These are phyloP conservation scores for Saposhnikovia divaricata DNA, from an alignment of 129 eudicot species.

Conservation along the genomic window DNA sequence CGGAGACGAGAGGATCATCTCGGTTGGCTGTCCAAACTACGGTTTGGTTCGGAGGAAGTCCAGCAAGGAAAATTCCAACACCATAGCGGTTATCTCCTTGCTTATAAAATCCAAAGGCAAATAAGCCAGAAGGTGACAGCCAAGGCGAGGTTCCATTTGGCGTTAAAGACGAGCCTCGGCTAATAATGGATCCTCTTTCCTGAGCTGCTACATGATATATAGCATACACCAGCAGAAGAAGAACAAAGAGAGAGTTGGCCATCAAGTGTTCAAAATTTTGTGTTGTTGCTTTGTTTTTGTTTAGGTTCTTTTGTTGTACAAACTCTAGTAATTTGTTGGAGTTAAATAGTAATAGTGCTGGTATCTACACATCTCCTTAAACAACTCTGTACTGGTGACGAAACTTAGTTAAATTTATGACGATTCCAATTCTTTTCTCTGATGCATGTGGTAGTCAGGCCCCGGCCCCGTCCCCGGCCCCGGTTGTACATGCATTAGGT, in stretches of 20 bases:
- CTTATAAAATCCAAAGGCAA: not conserved
- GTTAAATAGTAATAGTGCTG: not conserved
- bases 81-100: not conserved
- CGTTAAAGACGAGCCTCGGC: constrained; percentile 6
- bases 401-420: too few species aligned
- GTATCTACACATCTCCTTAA: not conserved
- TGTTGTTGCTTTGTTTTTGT: not conserved
- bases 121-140: not conserved
- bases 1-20: constrained; percentile 3
- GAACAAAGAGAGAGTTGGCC: not conserved
- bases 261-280: not conserved
- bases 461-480: too few species aligned
- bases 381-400: too few species aligned
- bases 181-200: constrained; percentile 13
- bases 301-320: not conserved
- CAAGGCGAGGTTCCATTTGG: constrained; percentile 7
- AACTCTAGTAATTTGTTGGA: not conserved
- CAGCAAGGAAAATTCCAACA: constrained; percentile 19
- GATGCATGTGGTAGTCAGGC: too few species aligned
- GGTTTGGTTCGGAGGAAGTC: too few species aligned
- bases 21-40: too few species aligned
- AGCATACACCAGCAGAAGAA: constrained; percentile 3
- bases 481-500: too few species aligned
- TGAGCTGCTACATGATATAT: constrained; percentile 13
- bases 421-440: too few species aligned